Evolutionary conservation across 2,329 filamentous ascomycete species (phyloP).

Genomic region (Phoma sp.): DNA sequence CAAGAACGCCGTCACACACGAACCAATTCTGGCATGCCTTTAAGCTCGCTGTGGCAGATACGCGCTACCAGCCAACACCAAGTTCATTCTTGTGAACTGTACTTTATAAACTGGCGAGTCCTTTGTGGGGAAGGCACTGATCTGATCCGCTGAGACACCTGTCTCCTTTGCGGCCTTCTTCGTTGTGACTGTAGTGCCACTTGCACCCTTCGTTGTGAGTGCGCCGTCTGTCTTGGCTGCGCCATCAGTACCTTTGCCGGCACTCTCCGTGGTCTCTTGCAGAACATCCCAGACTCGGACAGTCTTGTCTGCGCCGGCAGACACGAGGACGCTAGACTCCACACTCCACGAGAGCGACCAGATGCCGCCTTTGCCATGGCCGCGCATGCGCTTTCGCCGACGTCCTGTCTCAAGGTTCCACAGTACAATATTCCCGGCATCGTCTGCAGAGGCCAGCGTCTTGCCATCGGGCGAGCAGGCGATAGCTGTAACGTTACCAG

Average conservation of each 20-base stretch:
- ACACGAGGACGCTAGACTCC: slow-evolving; percentile 88
- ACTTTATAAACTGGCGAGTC: slow-evolving; percentile 95
- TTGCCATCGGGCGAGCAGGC: slow-evolving; percentile 88
- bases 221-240: slow-evolving; percentile 60
- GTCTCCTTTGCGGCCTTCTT: slow-evolving; percentile 88
- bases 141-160: slow-evolving; percentile 89
- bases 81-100: slow-evolving; percentile 92
- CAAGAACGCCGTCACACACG: slow-evolving; percentile 1
- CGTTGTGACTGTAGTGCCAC: slow-evolving; percentile 49
- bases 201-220: slow-evolving; percentile 60
- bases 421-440: slow-evolving; percentile 86
- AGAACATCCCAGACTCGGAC: slow-evolving; percentile 93
- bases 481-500: slow-evolving; percentile 83
- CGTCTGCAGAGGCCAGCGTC: slow-evolving; percentile 88
- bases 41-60: slow-evolving; percentile 59
- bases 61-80: slow-evolving; percentile 83
- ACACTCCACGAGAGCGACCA: slow-evolving; percentile 93
- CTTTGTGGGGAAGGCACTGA: slow-evolving; percentile 94
- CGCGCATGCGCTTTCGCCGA: slow-evolving; percentile 89
- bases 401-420: slow-evolving; percentile 92
- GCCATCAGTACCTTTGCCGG: slow-evolving; percentile 59
- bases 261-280: slow-evolving; percentile 65
- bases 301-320: slow-evolving; percentile 88
- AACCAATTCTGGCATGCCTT: neutral
- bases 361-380: slow-evolving; percentile 91